phyloP scores from a whole-genome alignment of 164 flowering plant genomes.

The Warburgia ugandensis region DNA sequence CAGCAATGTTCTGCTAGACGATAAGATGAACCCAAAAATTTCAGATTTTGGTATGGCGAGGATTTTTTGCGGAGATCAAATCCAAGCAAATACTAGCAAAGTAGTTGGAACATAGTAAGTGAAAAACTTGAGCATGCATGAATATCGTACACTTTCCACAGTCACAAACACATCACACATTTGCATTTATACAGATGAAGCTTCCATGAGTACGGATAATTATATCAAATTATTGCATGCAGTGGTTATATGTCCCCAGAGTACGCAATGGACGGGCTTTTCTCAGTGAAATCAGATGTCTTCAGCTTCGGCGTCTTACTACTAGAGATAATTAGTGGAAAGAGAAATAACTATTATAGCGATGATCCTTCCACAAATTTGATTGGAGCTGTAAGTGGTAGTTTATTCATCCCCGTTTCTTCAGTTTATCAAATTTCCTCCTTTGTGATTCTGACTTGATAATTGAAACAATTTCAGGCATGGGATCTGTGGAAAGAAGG shows the following conservation, averaged over 20 bases:
- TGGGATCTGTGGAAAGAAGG: constrained; percentile 15
- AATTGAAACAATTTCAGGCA: constrained; percentile 3
- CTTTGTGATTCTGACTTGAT: background rate
- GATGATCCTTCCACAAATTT: background rate
- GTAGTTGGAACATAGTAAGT: constrained; percentile 33
- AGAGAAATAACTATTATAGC: constrained; percentile 1
- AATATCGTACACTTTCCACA: too few species aligned
- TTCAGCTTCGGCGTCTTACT: constrained; percentile 7
- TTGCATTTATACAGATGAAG: background rate
- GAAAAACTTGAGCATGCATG: too few species aligned
- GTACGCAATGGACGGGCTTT: constrained; percentile 36
- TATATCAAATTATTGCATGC: too few species aligned
- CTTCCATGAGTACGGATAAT: too few species aligned
- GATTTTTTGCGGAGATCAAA: constrained; percentile 19
- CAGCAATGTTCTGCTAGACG: constrained; percentile 67
- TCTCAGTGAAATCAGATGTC: constrained; percentile 19
- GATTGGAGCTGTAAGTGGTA: constrained; percentile 1
- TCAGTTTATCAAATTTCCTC: background rate
- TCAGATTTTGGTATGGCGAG: constrained; percentile 87
- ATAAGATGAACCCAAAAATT: constrained; percentile 71
- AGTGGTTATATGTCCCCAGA: constrained; percentile 49
- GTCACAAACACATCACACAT: too few species aligned
- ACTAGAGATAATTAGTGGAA: background rate
- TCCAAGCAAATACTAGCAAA: constrained; percentile 21
- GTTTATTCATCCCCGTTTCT: background rate